Evolutionary conservation across 345 rosid species (phyloP).

Genomic region (Salix viminalis): DNA sequence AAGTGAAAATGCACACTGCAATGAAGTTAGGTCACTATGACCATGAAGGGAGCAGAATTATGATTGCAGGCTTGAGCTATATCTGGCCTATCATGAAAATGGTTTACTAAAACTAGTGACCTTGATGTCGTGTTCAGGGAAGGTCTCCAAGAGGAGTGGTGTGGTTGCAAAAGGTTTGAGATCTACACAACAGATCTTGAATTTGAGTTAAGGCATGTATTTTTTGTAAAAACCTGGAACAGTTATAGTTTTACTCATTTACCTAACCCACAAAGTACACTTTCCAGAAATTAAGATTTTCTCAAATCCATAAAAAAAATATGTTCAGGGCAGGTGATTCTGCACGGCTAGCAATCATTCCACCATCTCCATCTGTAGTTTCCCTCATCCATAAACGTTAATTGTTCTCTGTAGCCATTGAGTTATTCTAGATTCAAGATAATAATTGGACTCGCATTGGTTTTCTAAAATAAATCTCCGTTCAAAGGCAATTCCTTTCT

Average conservation of each 20-base stretch:
- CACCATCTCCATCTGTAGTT: slow-evolving; percentile 23
- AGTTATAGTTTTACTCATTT: too few species aligned
- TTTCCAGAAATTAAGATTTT: too few species aligned
- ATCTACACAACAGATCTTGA: too few species aligned
- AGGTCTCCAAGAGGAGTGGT: background rate
- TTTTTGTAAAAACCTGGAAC: too few species aligned
- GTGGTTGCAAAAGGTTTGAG: too few species aligned
- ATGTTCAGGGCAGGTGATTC: slow-evolving; percentile 3
- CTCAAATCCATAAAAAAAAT: too few species aligned
- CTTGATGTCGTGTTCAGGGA: slow-evolving; percentile 21
- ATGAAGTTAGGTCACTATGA: slow-evolving; percentile 23
- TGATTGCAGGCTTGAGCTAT: slow-evolving; percentile 21
- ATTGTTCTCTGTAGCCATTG: too few species aligned
- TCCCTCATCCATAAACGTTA: background rate
- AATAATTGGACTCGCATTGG: slow-evolving; percentile 18
- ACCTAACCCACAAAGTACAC: too few species aligned
- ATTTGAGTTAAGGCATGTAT: too few species aligned
- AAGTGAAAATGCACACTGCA: slow-evolving; percentile 6
- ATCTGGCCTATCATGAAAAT: slow-evolving; percentile 18
- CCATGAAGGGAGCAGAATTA: slow-evolving; percentile 26
- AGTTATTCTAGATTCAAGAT: background rate
- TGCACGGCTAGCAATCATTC: slow-evolving; percentile 13
- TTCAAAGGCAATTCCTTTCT: too few species aligned
- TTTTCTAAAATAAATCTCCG: background rate
- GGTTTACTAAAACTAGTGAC: slow-evolving; percentile 15